Base-by-base conservation (phyloP, 176 grass and related monocot species). In the Oryza glumipatula region DNA sequence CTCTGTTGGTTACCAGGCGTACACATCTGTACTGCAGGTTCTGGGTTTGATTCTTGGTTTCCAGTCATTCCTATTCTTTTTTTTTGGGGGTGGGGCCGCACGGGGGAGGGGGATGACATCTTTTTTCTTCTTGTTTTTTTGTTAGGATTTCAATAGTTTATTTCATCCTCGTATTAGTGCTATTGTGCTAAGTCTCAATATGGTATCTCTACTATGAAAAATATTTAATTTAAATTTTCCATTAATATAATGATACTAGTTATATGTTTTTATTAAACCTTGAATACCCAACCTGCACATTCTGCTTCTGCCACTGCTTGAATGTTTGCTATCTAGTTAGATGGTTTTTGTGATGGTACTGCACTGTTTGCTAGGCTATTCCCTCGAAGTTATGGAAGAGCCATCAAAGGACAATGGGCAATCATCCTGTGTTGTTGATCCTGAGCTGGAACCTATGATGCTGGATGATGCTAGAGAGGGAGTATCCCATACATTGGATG, bases 321-420 rank as follows among this genome's bases (percentile, higher is more conserved):
- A 58, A 58, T 58, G 19, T 19, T 58, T 58, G 54, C 54, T 72
- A 72, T 66, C 81, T 67, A 54, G 73, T 21, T 70, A 49, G 16
- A 33, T 74, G 26, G 58, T 68, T 26, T 74, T 65, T n/a, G 22
- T 85, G 76, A 56, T 45, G 19, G 24, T 17, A 23, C 86, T 47
- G 16, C 21, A 11, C 38, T 74, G 60, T 48, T 83, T 86, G 48
- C 79, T 78, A 87, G 84, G 68, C 21, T 70, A 67, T 69, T 79
- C 73, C 74, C 28, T 68, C 21, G 73, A 45, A 11, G 35, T 78
- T 45, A 88, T 91, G 86, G 86, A 91, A 76, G 80, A 74, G 51
- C 65, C 44, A 58, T 68, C 38, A 13, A 72, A 69, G 68, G 77
- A 87, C 35, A 72, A 35, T 9, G 83, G 60, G 12, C 33, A 87